phyloP scores from a whole-genome alignment of 441 rosid genomes.

The Eutrema salsugineum region DNA sequence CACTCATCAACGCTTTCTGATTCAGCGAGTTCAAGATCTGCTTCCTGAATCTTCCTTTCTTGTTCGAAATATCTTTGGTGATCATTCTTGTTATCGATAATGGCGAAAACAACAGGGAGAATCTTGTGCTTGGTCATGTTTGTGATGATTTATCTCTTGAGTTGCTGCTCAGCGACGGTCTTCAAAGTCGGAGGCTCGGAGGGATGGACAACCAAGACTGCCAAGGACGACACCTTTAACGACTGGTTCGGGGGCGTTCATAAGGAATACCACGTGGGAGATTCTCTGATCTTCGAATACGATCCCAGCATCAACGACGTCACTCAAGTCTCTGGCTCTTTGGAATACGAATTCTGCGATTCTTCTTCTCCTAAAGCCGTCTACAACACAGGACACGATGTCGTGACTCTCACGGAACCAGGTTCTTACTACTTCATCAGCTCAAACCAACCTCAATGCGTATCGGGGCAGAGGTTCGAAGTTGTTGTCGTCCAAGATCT shows the following conservation, averaged over 20 bases:
- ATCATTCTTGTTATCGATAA: not conserved
- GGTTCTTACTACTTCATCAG: conserved; percentile 4
- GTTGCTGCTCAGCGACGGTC: not conserved
- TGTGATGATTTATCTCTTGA: not conserved
- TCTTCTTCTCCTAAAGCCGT: not conserved
- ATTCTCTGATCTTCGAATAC: conserved; percentile 1
- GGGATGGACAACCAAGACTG: not conserved
- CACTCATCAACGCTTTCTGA: not conserved
- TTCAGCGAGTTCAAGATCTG: not conserved
- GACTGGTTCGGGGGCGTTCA: not conserved
- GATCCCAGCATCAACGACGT: not conserved
- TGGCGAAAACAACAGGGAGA: not conserved
- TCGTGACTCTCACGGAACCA: not conserved
- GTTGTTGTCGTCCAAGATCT: not conserved
- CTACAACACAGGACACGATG: not conserved
- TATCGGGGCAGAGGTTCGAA: not conserved
- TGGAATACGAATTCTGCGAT: not conserved
- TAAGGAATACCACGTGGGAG: not conserved
- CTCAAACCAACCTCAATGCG: not conserved
- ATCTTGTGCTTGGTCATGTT: not conserved
- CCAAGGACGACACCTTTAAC: not conserved
- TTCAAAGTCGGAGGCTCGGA: not conserved
- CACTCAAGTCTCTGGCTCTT: not conserved
- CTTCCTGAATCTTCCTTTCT: not conserved
- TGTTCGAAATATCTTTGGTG: not conserved